These are phyloP conservation scores for Penicillium manginii DNA, from an alignment of 495 filamentous ascomycete genomes.

Conservation along the genomic window DNA sequence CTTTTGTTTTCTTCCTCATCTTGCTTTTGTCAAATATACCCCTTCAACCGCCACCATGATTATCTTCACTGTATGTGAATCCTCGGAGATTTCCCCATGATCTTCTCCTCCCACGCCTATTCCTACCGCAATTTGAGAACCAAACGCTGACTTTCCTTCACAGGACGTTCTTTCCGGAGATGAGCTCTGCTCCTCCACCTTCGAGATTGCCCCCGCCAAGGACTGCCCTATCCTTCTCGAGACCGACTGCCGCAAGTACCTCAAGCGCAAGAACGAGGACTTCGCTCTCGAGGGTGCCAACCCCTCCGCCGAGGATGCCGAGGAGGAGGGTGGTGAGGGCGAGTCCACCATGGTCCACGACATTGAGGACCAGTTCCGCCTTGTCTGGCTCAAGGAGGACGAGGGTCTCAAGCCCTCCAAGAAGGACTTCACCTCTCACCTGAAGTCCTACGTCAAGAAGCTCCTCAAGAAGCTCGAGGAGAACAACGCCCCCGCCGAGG, in stretches of 20 bases:
- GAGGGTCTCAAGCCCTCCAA: slow-evolving; percentile 61
- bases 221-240: slow-evolving; percentile 82
- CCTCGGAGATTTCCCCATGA: not conserved
- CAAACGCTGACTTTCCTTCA: not conserved
- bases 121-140: not conserved
- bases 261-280: slow-evolving; percentile 67
- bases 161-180: slow-evolving; percentile 90
- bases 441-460: slow-evolving; percentile 94
- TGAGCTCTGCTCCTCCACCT: slow-evolving; percentile 96
- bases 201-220: slow-evolving; percentile 62
- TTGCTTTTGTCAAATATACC: slow-evolving; percentile 29
- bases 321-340: slow-evolving; percentile 67
- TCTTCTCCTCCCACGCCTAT: no score
- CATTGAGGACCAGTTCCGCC: slow-evolving; percentile 89
- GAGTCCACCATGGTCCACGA: slow-evolving; percentile 77
- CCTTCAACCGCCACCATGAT: slow-evolving; percentile 68
- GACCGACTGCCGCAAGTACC: slow-evolving; percentile 87
- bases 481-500: slow-evolving; percentile 60
- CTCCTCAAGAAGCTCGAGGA: slow-evolving; percentile 71
- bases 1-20: slow-evolving; percentile 35
- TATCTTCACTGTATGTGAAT: slow-evolving; percentile 75
- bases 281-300: slow-evolving; percentile 96
- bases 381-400: slow-evolving; percentile 74
- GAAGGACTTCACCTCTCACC: slow-evolving; percentile 74
- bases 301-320: slow-evolving; percentile 91